Base-by-base conservation (phyloP, 2,329 filamentous ascomycete species). In the Neofusicoccum umdonicola region DNA sequence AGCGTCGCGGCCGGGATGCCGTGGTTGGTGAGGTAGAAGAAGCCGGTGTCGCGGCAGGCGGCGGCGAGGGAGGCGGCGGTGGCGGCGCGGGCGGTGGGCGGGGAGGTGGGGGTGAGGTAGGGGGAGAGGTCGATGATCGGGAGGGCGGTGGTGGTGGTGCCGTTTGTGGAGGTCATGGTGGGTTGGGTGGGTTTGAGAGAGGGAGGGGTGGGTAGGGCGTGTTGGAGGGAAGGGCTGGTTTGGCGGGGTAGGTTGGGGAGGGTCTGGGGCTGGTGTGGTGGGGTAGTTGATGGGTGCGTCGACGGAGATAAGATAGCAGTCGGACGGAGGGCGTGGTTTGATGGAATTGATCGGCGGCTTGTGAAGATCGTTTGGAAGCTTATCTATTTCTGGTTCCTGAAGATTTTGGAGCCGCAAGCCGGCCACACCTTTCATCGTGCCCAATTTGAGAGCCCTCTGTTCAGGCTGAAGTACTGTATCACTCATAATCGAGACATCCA, bases 1-100 rank as follows among this genome's bases (percentile, higher is more conserved):
- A 76, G 70, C 5, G 61, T 71, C 1, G 68, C 13, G 0, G 42
- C 13, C 0, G 78, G 73, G 19, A 81, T 78, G 12, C 77, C 78
- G 67, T 81, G 79, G 4, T 75, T 76, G 39, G 71, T 77, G 2
- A 80, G 74, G 66, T 80, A 79, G 69, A 81, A 79, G 71, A 80
- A 81, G 63, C 78, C 79, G 61, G 77, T 77, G 50, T 73, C 68
- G 15, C 68, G 67, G 68, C 78, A 80, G 3, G 78, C 78, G 22
- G 66, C 47, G 58, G 74, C 72, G 45, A 78, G 73, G 37, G 76
- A 72, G 6, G 67, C 61, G 2, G 76, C 71, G 11, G 71, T 76
- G 52, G 70, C 67, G 34, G 68, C 35, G 61, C 71, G 70, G 9
- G 69, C 58, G 19, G 68, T 42, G 1, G 57, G n/a, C 39, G 45